phyloP scores from a whole-genome alignment of 2,329 filamentous ascomycete species.

The Fusarium beomiforme region DNA sequence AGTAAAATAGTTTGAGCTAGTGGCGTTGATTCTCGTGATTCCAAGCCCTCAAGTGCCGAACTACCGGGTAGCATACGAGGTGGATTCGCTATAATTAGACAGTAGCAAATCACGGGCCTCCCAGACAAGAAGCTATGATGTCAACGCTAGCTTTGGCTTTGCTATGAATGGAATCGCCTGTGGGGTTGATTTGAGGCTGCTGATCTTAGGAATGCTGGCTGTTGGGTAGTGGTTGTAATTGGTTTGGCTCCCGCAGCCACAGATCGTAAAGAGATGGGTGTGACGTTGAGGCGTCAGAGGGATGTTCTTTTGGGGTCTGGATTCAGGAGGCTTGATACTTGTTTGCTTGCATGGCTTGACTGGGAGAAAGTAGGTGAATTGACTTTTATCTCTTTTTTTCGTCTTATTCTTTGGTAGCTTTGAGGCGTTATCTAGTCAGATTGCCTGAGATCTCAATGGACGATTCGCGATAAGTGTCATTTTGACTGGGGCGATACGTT shows the following conservation, averaged over 20 bases:
- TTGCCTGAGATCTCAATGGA: too few species aligned
- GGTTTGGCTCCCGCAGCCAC: neutral
- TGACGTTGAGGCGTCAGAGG: neutral
- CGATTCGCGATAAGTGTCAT: too few species aligned
- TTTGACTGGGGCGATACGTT: too few species aligned
- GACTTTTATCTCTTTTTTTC: too few species aligned
- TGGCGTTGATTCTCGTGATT: conserved; percentile 1
- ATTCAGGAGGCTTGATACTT: neutral
- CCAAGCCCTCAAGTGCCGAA: conserved; percentile 2
- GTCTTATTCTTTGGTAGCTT: too few species aligned
- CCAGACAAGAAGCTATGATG: neutral
- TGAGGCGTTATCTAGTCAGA: too few species aligned
- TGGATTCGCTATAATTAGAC: conserved; percentile 26
- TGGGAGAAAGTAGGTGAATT: neutral
- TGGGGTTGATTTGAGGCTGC: neutral
- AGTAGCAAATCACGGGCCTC: neutral
- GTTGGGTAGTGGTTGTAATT: neutral
- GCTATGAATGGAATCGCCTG: neutral
- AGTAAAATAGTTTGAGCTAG: neutral
- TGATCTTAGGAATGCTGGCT: neutral
- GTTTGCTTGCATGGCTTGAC: neutral
- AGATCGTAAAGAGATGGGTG: neutral
- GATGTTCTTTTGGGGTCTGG: neutral
- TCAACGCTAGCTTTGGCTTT: neutral
- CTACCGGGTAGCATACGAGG: neutral